Conservation (phyloP, 2,329 filamentous ascomycete genomes). For the Sarocladium brachiariae region DNA sequence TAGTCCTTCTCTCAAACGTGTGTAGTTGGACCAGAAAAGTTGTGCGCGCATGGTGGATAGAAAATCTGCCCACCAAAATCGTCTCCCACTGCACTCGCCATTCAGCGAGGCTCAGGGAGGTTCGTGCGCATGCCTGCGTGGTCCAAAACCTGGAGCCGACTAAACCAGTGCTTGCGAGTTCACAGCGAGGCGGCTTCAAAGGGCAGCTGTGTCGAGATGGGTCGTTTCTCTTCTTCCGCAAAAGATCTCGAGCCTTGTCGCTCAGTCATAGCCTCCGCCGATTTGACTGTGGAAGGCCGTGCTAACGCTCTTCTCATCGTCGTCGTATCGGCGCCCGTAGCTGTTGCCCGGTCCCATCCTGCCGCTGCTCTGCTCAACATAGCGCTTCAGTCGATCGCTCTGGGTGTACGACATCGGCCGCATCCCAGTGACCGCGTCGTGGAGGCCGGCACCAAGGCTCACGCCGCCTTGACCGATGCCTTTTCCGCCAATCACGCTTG, state of each 20-base stretch:
- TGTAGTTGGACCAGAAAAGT: too few relatives aligned
- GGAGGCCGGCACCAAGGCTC: constrained; percentile 75
- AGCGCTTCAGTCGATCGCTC: constrained; percentile 81
- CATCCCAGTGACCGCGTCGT: constrained; percentile 61
- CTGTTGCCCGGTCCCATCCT: constrained; percentile 61
- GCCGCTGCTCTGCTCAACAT: constrained; percentile 83
- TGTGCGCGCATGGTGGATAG: too few relatives aligned
- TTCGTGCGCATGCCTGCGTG: too few relatives aligned
- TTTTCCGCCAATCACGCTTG: constrained; percentile 69
- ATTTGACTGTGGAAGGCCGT: constrained; percentile 96
- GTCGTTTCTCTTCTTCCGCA: neutral
- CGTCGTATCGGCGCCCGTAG: constrained; percentile 69
- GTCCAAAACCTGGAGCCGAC: too few relatives aligned
- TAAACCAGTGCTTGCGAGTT: neutral
- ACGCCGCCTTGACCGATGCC: constrained; percentile 79
- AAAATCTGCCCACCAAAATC: too few relatives aligned
- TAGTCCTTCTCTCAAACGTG: too few relatives aligned
- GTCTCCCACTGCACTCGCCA: too few relatives aligned
- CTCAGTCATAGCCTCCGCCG: constrained; percentile 54
- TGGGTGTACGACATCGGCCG: constrained; percentile 52
- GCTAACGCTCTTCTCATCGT: constrained; percentile 92
- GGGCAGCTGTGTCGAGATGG: neutral
- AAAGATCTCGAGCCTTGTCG: constrained; percentile 10
- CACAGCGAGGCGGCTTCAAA: neutral
- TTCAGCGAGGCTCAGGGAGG: too few relatives aligned